Conservation (phyloP, 257 asterid genomes). For the Gynochthodes officinalis region DNA sequence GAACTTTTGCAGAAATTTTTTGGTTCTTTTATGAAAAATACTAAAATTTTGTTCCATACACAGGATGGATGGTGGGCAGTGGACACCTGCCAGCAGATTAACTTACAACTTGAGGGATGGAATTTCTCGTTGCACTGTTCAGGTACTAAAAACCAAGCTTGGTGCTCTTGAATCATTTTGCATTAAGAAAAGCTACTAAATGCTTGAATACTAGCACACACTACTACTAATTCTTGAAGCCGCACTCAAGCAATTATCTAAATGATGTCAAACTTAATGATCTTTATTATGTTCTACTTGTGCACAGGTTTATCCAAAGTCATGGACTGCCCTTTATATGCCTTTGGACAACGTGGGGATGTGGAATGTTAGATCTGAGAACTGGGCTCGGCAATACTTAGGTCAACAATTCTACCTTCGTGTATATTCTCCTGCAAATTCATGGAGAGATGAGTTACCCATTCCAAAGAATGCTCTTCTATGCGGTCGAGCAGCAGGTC, state of each 20-base stretch:
- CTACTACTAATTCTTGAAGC: neutral
- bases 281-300: neutral
- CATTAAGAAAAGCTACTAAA: neutral
- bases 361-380: constrained; percentile 47
- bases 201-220: neutral
- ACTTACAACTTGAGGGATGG: constrained; percentile 39
- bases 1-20: neutral
- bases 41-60: neutral
- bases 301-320: constrained; percentile 38
- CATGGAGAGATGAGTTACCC: constrained; percentile 46
- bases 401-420: constrained; percentile 51
- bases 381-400: constrained; percentile 45
- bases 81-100: constrained; percentile 38
- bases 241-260: neutral
- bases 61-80: constrained; percentile 42
- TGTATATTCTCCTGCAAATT: constrained; percentile 34
- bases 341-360: constrained; percentile 52
- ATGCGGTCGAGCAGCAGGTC: constrained; percentile 44
- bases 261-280: neutral
- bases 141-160: constrained; percentile 10
- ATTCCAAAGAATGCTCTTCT: constrained; percentile 41
- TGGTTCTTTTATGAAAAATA: neutral
- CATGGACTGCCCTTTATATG: constrained; percentile 49
- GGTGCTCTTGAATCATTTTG: neutral
- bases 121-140: constrained; percentile 35